These are phyloP conservation scores for Geotrichum histeridarum DNA, from an alignment of 1,139 yeast species.

Conservation along the genomic window DNA sequence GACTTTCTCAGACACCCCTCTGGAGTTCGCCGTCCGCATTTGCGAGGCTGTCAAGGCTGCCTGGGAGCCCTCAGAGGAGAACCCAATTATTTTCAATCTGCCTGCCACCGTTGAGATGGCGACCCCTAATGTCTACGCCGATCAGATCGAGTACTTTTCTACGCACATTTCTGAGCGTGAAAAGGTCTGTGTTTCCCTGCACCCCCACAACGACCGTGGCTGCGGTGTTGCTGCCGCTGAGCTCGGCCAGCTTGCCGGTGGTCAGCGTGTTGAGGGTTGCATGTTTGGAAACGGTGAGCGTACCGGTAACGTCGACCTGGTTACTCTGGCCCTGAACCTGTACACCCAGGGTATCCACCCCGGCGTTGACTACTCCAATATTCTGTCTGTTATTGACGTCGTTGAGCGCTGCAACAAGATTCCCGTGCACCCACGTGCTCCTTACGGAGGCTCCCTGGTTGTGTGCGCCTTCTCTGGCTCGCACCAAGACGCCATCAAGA, in stretches of 20 bases:
- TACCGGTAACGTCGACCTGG: conserved; percentile 95
- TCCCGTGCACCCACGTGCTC: conserved; percentile 89
- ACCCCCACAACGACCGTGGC: conserved; percentile 95
- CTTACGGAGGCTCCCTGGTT: conserved; percentile 94
- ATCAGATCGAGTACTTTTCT: conserved; percentile 87
- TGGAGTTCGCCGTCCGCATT: conserved; percentile 74
- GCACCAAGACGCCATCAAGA: conserved; percentile 97
- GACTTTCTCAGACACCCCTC: conserved; percentile 84
- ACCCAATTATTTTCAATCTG: conserved; percentile 87
- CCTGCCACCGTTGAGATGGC: conserved; percentile 99
- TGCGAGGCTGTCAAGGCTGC: conserved; percentile 94
- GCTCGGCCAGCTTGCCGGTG: conserved; percentile 90
- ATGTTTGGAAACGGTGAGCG: conserved; percentile 97
- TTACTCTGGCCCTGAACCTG: conserved; percentile 84
- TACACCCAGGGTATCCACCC: conserved; percentile 94
- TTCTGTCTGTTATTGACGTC: conserved; percentile 72
- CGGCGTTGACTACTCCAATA: conserved; percentile 77
- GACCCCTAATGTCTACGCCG: conserved; percentile 92
- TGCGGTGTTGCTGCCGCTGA: conserved; percentile 98
- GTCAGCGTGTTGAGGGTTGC: conserved; percentile 97
- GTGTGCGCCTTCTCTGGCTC: conserved; percentile 96
- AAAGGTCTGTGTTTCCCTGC: conserved; percentile 81
- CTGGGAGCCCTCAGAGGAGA: conserved; percentile 81
- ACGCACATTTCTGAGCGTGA: conserved; percentile 77
- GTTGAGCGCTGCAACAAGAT: conserved; percentile 94